Evolutionary conservation across 108 stramenopile genomes (phyloP), one percentile per base, ranked within the genome.

Genomic region (Conticribra guillardii): DNA sequence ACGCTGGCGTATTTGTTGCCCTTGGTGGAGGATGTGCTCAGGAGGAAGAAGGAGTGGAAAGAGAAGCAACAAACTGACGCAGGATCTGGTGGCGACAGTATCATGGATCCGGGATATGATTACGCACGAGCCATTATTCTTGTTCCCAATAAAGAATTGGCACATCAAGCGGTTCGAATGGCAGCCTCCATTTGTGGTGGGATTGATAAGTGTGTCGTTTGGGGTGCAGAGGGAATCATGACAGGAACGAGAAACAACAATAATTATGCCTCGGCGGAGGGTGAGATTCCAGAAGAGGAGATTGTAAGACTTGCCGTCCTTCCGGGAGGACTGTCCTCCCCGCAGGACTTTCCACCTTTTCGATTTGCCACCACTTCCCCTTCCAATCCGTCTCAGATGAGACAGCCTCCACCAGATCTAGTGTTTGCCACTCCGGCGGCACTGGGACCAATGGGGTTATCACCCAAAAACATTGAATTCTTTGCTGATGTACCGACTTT

Each of bases 1-100:
- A 99, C 97, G n/a, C 79, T 98, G 58, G 96, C 97, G 4, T 99
- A 97, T 77, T 81, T 97, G 52, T 68, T 97, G 56, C 98, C 98
- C 7, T 64, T 91, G 53, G 64, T 96, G 54, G 88, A 96, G 33
- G 85, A 89, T 61, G 69, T 96, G 37, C 65, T 95, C 44, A 53
- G 51, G 33, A 64, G 85, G 30, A 90, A 94, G 67, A 46, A 67
- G 54, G 79, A 80, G 32, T 73, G 79, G 71, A 80, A 68, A 56
- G 53, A 49, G 46, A 81, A 44, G 58, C 29, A 18, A 29, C 3
- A n/a, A 54, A 51, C 18, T 37, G 31, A 55, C 18, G 45, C 26
- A 0, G 44, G 41, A 3, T 14, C 30, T 37, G 47, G 32, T 29
- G 31, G 17, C 31, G 46, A 53, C 31, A 16, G 18, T 31, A 61